Base-by-base conservation (phyloP, 2,329 filamentous ascomycete genomes). In the Lasiodiplodia theobromae region DNA sequence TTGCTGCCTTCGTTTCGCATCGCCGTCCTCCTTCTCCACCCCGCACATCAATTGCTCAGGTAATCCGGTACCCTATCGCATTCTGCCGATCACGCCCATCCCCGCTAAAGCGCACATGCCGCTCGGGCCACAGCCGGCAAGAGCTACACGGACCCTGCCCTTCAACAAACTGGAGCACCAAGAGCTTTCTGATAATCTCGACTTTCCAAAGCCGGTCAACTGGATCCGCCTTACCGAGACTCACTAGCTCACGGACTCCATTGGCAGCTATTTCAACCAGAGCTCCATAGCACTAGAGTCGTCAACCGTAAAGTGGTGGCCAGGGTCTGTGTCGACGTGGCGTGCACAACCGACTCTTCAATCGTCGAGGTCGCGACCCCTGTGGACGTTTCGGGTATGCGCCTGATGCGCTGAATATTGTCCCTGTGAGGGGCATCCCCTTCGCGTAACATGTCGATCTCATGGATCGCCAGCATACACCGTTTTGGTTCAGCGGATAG, bases 11-110 rank as follows among this genome's bases (percentile, higher is more conserved):
- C n/a, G n/a, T 51, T 31, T 28, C 58, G 21, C 60, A 11, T 40
- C 28, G 2, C 23, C 23, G 18, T 34, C 60, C n/a, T 31, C n/a
- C 11, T 25, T 47, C 60, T 47, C n/a, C 44, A 47, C 44, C 44
- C 60, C 60, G 60, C 60, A 64, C 18, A 25, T 16, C 60, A 37
- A 40, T 12, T 23, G 58, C 44, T 63, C 44, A 44, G 10, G 44
- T 47, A 63, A 44, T 23, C 49, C 44, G 28, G 44, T 64, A 52
- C 44, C 60, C 44, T 64, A 21, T 47, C 60, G 44, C 60, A 64
- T 37, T 28, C 60, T 31, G 47, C 37, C 23, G 23, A 49, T 63
- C 58, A 37, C n/a, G n/a, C 23, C 14, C 28, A 31, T 47, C 52
- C 28, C 21, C 40, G 18, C 44, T 21, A 47, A 47, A 11, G 44